Conservation (phyloP, 75 land plant species). For the Larix kaempferi region DNA sequence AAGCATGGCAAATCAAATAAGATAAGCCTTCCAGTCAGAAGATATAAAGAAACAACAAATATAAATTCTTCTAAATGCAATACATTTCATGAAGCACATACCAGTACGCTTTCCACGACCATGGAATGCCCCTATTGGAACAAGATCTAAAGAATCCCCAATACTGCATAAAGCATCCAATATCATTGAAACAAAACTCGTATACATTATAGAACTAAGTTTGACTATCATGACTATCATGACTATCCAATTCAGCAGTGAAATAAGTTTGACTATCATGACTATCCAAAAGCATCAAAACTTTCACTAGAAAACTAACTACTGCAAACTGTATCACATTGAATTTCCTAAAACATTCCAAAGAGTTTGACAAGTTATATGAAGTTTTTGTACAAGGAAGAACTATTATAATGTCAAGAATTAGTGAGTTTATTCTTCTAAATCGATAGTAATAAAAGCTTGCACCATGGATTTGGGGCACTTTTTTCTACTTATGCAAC, state of each 20-base stretch:
- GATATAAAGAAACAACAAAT: background rate
- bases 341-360: background rate
- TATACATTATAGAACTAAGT: too few species aligned
- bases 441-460: too few species aligned
- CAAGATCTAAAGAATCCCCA: constrained; percentile 98
- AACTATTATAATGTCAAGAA: background rate
- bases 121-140: constrained; percentile 97
- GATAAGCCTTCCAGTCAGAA: background rate
- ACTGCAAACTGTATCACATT: background rate
- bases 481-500: background rate
- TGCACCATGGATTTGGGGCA: background rate
- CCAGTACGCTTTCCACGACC: constrained; percentile 98
- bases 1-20: background rate
- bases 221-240: too few species aligned
- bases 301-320: background rate
- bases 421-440: too few species aligned
- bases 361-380: background rate
- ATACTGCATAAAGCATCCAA: constrained; percentile 41
- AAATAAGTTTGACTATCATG: too few species aligned
- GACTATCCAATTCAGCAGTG: too few species aligned
- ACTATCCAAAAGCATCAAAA: background rate
- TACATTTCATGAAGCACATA: constrained; percentile 4
- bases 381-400: background rate
- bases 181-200: too few species aligned
- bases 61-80: background rate